Conservation (phyloP, 805 yeast species). For the Spathaspora hagerdaliae region DNA sequence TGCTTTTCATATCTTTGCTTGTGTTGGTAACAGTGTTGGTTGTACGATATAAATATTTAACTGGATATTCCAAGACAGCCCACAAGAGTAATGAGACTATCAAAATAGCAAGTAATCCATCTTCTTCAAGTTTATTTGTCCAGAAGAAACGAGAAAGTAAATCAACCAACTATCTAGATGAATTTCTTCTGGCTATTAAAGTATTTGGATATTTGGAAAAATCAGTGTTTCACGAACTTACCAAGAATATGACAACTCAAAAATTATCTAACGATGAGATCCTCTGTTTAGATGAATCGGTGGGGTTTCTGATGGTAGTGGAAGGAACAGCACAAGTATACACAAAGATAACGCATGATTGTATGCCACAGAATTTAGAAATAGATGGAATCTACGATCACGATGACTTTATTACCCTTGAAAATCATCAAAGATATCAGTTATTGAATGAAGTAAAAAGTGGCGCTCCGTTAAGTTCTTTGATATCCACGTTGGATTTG, state of each 20-base stretch:
- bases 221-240: constrained; percentile 87
- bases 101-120: neutral
- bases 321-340: constrained; percentile 86
- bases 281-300: constrained; percentile 63
- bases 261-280: constrained; percentile 75
- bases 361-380: neutral
- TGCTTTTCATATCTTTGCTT: constrained; percentile 22
- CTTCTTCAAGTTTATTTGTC: constrained; percentile 14
- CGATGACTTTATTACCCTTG: constrained; percentile 41
- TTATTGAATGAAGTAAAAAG: constrained; percentile 74
- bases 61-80: constrained; percentile 49
- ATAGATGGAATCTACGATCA: constrained; percentile 19
- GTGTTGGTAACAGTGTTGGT: constrained; percentile 35
- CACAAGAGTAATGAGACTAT: constrained; percentile 23
- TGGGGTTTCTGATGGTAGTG: constrained; percentile 88
- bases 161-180: constrained; percentile 71
- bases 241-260: constrained; percentile 88
- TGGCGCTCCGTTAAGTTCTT: constrained; percentile 81
- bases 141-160: constrained; percentile 24
- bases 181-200: constrained; percentile 84
- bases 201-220: constrained; percentile 90
- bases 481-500: constrained; percentile 73
- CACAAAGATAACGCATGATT: constrained; percentile 40
- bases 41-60: constrained; percentile 60
- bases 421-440: constrained; percentile 61